A percentile compares a stretch with the other conserved stretches of the same genome.
These are phyloP conservation scores for Arctostaphylos glauca DNA, from an alignment of 148 eudicot species.

Conservation along the genomic window DNA sequence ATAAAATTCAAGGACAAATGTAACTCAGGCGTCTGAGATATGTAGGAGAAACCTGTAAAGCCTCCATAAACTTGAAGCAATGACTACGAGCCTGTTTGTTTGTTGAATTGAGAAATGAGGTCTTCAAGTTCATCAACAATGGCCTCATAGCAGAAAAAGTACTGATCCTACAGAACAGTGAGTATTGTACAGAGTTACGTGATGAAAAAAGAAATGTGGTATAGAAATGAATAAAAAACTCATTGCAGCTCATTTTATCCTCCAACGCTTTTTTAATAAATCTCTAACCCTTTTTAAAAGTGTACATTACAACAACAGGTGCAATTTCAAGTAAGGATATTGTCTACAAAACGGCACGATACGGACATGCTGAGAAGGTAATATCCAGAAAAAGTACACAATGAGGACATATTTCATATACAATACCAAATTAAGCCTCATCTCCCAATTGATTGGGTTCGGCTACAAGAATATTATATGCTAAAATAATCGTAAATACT, in stretches of 20 bases:
- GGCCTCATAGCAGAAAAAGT: constrained; percentile 63
- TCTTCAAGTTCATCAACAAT: constrained; percentile 76
- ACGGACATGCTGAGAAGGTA: background rate
- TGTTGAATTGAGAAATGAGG: constrained; percentile 44
- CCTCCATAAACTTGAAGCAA: background rate
- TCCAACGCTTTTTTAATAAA: background rate
- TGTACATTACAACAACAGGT: background rate
- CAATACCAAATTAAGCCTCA: background rate
- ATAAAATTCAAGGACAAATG: background rate
- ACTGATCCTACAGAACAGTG: constrained; percentile 65
- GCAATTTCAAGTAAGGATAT: background rate
- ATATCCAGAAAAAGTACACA: background rate
- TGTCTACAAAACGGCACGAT: too few species aligned
- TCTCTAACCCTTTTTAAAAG: background rate
- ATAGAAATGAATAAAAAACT: background rate
- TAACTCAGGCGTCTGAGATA: background rate
- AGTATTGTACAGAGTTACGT: background rate
- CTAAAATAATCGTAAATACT: background rate
- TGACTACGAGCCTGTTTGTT: constrained; percentile 21
- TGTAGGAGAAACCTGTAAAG: constrained; percentile 13
- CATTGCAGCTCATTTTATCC: background rate
- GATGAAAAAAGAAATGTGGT: background rate
- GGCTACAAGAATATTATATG: background rate
- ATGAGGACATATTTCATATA: background rate
- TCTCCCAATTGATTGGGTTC: background rate